Conservation (phyloP, 768 basidiomycete species). For the Rhodotorula diobovata region DNA sequence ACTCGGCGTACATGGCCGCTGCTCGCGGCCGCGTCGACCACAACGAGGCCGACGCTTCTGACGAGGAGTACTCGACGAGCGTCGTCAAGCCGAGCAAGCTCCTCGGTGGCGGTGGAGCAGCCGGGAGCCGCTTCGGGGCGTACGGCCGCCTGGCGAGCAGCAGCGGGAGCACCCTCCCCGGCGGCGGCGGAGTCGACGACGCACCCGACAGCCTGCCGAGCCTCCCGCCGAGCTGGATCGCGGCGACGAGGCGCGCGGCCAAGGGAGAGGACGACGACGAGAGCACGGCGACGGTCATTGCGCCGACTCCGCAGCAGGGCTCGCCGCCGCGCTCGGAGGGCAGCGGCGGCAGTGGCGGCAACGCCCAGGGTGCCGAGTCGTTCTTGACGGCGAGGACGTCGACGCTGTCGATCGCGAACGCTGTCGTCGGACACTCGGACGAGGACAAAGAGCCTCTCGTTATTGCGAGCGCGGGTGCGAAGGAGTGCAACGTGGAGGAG, state of each 20-base stretch:
- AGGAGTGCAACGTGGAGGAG: conserved; percentile 43
- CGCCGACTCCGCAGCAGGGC: neutral
- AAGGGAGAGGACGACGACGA: conserved; percentile 9
- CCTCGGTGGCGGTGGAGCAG: neutral
- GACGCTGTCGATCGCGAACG: conserved; percentile 22
- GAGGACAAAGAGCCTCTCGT: conserved; percentile 62
- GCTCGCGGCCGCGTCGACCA: neutral
- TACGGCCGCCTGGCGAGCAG: conserved; percentile 25
- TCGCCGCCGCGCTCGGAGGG: conserved; percentile 6
- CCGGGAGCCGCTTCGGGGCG: neutral
- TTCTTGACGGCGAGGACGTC: conserved; percentile 45
- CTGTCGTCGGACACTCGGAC: conserved; percentile 27
- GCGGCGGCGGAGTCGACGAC: conserved; percentile 56
- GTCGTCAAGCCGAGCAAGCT: conserved; percentile 11
- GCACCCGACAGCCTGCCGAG: conserved; percentile 61
- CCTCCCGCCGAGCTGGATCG: conserved; percentile 47
- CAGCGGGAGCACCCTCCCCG: conserved; percentile 44
- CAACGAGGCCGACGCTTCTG: neutral
- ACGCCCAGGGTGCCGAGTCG: conserved; percentile 40
- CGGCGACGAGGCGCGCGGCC: conserved; percentile 47
- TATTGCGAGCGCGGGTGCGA: conserved; percentile 52
- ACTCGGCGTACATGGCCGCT: neutral
- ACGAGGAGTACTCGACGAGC: conserved; percentile 7
- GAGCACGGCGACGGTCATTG: conserved; percentile 12
- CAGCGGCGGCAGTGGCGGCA: too few species aligned